Base-by-base conservation (phyloP, 768 basidiomycete genomes). In the Xerocomus brunneocitrinus region DNA sequence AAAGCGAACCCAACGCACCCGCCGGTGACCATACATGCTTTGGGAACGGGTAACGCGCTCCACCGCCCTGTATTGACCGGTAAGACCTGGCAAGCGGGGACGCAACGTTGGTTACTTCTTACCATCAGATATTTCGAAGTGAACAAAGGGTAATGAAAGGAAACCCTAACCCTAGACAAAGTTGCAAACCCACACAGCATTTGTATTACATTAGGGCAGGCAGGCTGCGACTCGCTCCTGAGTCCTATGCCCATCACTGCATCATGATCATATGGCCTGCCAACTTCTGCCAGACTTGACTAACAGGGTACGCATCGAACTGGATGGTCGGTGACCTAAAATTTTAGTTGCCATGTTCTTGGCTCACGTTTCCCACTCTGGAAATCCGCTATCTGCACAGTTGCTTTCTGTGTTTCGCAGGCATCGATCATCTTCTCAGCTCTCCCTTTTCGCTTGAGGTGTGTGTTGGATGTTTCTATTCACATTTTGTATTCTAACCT, bases 21-120 rank as follows among this genome's bases (percentile, higher is more conserved):
- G 93, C 79, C 65, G 95, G 94, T 24, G 92, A 87, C 91, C 92
- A 98, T 51, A 97, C 94, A 65, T 89, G 81, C 77, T 94, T 95
- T 31, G 92, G 94, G 70, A 87, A 97, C 8, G 93, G 91, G 78
- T 91, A 97, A 73, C 91, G 84, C 50, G 74, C 81, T 57, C 88
- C 89, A 72, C 89, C 89, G 43, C 89, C 89, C 89, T 91, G 52
- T 19, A 5, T 13, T 22, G n/a, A 2, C 9, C 8, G 8, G 34
- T 62, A 25, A 62, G 47, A 28, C 13, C 10, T 19, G 1, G 14
- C 1, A 19, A 38, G 10, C 3, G 12, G 52, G 25, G 28, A 22
- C 4, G 12, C 32, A 30, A 22, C 5, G n/a, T 5, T 3, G 8
- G 9, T 19, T 34, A 36, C 5, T n/a, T 31, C 43, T 27, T 42